phyloP scores from a whole-genome alignment of 768 basidiomycete species.

The Tricholoma hemisulphureum region DNA sequence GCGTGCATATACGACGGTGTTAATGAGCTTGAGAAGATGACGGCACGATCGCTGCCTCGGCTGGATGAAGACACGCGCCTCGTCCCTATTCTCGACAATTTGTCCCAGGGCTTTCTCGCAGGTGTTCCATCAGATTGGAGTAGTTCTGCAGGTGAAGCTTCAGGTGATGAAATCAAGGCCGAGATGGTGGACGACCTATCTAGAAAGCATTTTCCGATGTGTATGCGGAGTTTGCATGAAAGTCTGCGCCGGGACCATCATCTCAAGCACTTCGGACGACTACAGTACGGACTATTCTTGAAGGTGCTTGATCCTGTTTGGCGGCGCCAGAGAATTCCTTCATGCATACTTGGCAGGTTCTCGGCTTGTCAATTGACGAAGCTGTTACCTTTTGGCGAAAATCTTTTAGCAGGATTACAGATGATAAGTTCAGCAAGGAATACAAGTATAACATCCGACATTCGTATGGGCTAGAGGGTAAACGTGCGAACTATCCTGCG shows the following conservation, averaged over 20 bases:
- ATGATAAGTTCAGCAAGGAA: constrained; percentile 97
- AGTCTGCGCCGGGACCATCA: constrained; percentile 74
- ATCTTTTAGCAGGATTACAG: constrained; percentile 75
- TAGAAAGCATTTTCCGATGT: constrained; percentile 87
- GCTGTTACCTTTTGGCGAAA: constrained; percentile 91
- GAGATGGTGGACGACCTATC: constrained; percentile 93
- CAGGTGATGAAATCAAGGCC: constrained; percentile 73
- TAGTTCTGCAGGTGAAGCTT: constrained; percentile 47
- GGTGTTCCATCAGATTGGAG: constrained; percentile 86
- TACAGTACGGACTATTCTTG: constrained; percentile 92
- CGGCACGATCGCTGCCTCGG: constrained; percentile 82
- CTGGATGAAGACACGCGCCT: constrained; percentile 94
- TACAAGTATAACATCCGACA: constrained; percentile 98
- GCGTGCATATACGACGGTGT: neutral
- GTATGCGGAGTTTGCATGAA: constrained; percentile 91
- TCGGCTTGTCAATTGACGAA: constrained; percentile 93
- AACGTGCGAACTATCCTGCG: constrained; percentile 90
- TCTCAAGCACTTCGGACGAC: constrained; percentile 86
- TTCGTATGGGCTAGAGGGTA: constrained; percentile 91
- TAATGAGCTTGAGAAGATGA: constrained; percentile 48
- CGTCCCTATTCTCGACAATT: constrained; percentile 82
- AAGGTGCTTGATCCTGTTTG: constrained; percentile 57
- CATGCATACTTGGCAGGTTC: constrained; percentile 50
- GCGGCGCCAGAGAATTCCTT: neutral
- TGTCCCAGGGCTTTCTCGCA: constrained; percentile 91